phyloP scores from a whole-genome alignment of 2,329 filamentous ascomycete genomes.

The Pyrenochaeta sp. region DNA sequence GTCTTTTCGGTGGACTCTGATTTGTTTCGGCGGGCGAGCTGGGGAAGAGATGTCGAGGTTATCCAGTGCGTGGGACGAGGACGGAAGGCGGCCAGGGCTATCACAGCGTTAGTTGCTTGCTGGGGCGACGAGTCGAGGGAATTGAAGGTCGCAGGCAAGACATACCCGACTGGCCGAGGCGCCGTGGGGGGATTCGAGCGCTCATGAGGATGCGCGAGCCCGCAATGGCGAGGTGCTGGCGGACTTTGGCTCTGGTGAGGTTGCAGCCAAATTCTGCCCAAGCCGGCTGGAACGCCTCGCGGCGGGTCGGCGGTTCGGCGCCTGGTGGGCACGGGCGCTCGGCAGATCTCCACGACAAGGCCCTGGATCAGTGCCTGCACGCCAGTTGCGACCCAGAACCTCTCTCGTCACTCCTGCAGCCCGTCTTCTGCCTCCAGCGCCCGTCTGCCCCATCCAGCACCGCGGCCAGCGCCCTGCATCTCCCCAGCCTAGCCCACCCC shows the following conservation, averaged over 20 bases:
- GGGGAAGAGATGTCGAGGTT: slow-evolving; percentile 11
- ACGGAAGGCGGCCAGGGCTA: slow-evolving; percentile 33
- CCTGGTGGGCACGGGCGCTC: slow-evolving; percentile 11
- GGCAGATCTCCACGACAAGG: slow-evolving; percentile 15
- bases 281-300: slow-evolving; percentile 9
- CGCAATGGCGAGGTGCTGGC: slow-evolving; percentile 34
- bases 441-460: neutral
- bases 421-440: neutral
- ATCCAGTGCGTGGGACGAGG: slow-evolving; percentile 26
- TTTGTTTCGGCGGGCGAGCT: slow-evolving; percentile 25
- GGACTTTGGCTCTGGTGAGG: slow-evolving; percentile 13
- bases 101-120: slow-evolving; percentile 10
- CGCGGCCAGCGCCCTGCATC: slow-evolving; percentile 1
- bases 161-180: slow-evolving; percentile 68
- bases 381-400: too few relatives aligned
- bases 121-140: neutral
- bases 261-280: slow-evolving; percentile 24
- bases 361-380: too few relatives aligned
- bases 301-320: neutral
- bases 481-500: neutral
- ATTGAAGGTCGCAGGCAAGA: slow-evolving; percentile 2
- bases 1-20: slow-evolving; percentile 20
- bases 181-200: slow-evolving; percentile 68
- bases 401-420: too few relatives aligned
- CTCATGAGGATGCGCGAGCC: slow-evolving; percentile 62